Conservation (phyloP, 345 rosid species). For the Euphorbia lathyris region DNA sequence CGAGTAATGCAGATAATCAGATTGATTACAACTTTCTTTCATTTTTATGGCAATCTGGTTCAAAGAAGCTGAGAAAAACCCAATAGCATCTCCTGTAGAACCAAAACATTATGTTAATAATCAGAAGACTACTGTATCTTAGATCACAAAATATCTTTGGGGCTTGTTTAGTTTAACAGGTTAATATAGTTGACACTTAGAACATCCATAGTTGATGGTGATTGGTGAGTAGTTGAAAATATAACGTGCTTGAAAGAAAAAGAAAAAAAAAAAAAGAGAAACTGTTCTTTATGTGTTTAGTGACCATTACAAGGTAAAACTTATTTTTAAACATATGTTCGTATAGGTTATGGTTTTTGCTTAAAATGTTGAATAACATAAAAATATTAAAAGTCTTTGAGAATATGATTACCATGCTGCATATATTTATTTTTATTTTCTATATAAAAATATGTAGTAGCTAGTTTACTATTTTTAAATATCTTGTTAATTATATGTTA, state of each 20-base stretch:
- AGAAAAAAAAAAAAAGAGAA: no score
- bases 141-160: not conserved
- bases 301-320: not conserved
- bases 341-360: not conserved
- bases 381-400: not conserved
- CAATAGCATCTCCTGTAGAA: constrained; percentile 69
- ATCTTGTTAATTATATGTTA: no score
- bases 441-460: no score
- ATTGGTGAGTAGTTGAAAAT: no score
- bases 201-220: no score
- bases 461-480: no score
- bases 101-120: constrained; percentile 11
- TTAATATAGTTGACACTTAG: not conserved
- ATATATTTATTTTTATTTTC: no score
- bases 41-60: constrained; percentile 51
- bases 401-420: not conserved
- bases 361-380: not conserved
- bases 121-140: not conserved
- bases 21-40: constrained; percentile 37
- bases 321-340: not conserved
- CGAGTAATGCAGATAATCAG: constrained; percentile 49
- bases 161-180: not conserved
- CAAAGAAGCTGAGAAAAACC: constrained; percentile 70
- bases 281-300: no score
- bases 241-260: no score